Base-by-base conservation (phyloP, 2,329 filamentous ascomycete genomes). In the Cladosporium colombiae region DNA sequence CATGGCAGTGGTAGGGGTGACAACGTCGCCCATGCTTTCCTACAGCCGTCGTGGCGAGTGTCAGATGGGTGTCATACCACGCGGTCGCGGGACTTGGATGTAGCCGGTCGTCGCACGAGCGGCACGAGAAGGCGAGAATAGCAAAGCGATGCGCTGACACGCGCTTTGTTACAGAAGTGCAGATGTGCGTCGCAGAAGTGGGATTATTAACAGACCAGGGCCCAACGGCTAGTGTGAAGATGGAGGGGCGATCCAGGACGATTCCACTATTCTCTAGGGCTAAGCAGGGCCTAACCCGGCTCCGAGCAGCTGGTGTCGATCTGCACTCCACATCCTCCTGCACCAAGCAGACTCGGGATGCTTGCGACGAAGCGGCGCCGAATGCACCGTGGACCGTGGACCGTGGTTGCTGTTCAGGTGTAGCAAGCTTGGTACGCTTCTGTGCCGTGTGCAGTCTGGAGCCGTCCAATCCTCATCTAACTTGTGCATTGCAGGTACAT, bases 61-160 rank as follows among this genome's bases (percentile, higher is more conserved):
- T 46, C 61, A 63, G 50, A 37, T 35, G 50, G 49, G 33, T 63
- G 61, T 55, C 61, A 63, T 63, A 21, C 46, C 50, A 63, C 35
- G 61, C 61, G 33, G 44, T 29, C 50, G 50, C 44, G 50, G 33
- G 25, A 27, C 29, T 18, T 37, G 25, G 50, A 33, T 35, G 14
- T 27, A 44, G 33, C 23, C 61, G 61, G 50, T 31, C 33, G 61
- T 63, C 61, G 61, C 61, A 63, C 61, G 61, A 63, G 52, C 61
- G 52, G 59, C 18, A n/a, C n/a, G 29, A 33, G 33, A 40, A 23
- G 18, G 11, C 21, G 35, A 21, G 44, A 37, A 46, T 40, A 35
- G 33, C 37, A 37, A 59, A 35, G 56, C 56, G 37, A 55, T 55
- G 57, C 35, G 49, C 60, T 62, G 61, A 63, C 50, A 63, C 61